Conservation (phyloP, 352 stramenopile genomes). For the Hyaloperonospora brassicae region DNA sequence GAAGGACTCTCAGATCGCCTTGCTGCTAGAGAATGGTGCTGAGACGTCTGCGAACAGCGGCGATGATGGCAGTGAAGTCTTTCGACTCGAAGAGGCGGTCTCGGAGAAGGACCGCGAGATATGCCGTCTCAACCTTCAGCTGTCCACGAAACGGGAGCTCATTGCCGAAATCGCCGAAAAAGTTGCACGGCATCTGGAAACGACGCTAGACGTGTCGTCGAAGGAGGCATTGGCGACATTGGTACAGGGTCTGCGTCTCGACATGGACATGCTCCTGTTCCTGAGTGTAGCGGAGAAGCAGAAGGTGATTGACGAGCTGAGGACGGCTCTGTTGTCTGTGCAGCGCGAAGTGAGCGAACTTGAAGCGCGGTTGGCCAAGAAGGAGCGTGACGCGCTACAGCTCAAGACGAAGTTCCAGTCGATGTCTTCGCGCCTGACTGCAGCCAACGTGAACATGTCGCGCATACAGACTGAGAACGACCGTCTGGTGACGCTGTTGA, state of each 20-base stretch:
- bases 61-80: constrained; percentile 30
- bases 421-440: constrained; percentile 42
- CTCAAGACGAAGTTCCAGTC: constrained; percentile 54
- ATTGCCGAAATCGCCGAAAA: constrained; percentile 64
- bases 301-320: constrained; percentile 55
- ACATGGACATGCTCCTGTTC: constrained; percentile 74
- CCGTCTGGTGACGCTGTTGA: constrained; percentile 34
- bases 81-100: constrained; percentile 37
- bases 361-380: constrained; percentile 42
- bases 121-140: constrained; percentile 65
- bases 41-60: constrained; percentile 28
- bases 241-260: constrained; percentile 31
- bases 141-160: constrained; percentile 76
- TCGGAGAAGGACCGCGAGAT: constrained; percentile 80
- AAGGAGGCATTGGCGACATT: constrained; percentile 13
- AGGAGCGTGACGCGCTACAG: constrained; percentile 46
- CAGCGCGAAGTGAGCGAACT: constrained; percentile 59
- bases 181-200: constrained; percentile 48
- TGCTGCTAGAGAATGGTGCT: constrained; percentile 31
- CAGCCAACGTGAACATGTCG: constrained; percentile 35
- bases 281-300: constrained; percentile 64
- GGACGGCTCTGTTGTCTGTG: constrained; percentile 51
- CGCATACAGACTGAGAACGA: constrained; percentile 55
- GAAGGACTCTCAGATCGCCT: constrained; percentile 44
- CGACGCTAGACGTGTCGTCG: constrained; percentile 8